Percentiles rank a stretch among this genome's conserved stretches.
These are phyloP conservation scores for Tulasnella sp. DNA, from an alignment of 768 basidiomycete genomes.

Conservation along the genomic window DNA sequence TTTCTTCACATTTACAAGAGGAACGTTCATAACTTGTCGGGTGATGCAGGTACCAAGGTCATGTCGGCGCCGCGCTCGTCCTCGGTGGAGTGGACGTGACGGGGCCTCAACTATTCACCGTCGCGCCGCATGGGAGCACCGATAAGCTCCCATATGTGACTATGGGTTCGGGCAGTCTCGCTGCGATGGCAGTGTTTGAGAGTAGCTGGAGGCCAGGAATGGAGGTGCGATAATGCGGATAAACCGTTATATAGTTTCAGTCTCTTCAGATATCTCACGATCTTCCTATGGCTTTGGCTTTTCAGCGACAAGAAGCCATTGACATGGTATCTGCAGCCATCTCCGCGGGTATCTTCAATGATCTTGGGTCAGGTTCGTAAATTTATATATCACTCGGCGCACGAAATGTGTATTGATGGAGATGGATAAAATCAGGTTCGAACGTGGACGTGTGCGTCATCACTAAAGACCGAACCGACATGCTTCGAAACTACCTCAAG, in stretches of 20 bases:
- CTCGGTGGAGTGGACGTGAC: constrained; percentile 93
- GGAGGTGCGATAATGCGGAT: constrained; percentile 46
- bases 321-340: constrained; percentile 76
- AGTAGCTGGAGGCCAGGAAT: constrained; percentile 71
- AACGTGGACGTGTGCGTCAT: constrained; percentile 97
- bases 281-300: neutral
- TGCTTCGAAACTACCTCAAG: constrained; percentile 87
- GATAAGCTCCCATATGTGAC: constrained; percentile 98
- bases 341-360: constrained; percentile 96
- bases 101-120: constrained; percentile 90
- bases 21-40: too few relatives aligned
- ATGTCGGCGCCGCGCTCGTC: constrained; percentile 90
- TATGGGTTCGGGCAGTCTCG: constrained; percentile 93
- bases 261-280: neutral
- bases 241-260: too few relatives aligned
- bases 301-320: constrained; percentile 70
- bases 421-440: constrained; percentile 42
- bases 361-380: constrained; percentile 63
- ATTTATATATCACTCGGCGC: neutral
- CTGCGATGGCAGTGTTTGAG: constrained; percentile 98
- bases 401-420: neutral
- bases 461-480: constrained; percentile 75
- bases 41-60: constrained; percentile 89
- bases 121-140: constrained; percentile 93
- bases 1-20: too few relatives aligned